phyloP scores from a whole-genome alignment of 495 filamentous ascomycete species.

The Penicillium psychrofluorescens region DNA sequence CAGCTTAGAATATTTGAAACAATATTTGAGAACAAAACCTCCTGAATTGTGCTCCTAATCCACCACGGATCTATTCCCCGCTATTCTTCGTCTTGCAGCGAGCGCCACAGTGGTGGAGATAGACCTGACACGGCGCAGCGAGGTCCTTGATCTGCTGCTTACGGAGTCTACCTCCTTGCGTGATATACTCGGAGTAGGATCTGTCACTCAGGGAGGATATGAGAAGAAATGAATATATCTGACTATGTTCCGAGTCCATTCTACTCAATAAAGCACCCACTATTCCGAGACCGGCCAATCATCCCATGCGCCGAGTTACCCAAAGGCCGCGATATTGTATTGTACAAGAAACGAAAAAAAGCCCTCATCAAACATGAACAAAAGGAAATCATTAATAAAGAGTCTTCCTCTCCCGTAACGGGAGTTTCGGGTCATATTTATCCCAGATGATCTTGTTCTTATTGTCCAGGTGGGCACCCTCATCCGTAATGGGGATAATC shows the following conservation, averaged over 20 bases:
- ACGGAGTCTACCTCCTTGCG: no score
- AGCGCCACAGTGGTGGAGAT: no score
- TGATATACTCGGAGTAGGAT: no score
- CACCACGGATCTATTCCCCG: slow-evolving; percentile 13
- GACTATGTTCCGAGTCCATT: not conserved
- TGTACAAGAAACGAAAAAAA: not conserved
- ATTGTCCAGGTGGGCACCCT: slow-evolving; percentile 57
- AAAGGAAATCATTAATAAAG: slow-evolving; percentile 20
- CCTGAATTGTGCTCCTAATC: not conserved
- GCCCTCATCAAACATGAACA: not conserved
- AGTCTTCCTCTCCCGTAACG: slow-evolving; percentile 31
- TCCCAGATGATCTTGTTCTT: slow-evolving; percentile 55
- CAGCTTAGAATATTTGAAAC: no score
- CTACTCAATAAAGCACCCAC: not conserved
- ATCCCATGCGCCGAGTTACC: not conserved
- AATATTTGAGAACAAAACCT: no score
- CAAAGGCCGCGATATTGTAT: not conserved
- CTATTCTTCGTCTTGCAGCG: no score
- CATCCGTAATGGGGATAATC: slow-evolving; percentile 51
- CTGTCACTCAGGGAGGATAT: no score
- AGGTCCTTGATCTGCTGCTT: no score
- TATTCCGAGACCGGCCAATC: not conserved
- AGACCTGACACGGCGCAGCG: no score
- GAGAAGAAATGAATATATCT: not conserved
- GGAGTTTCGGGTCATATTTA: slow-evolving; percentile 36